Base-by-base conservation (phyloP, 1,284 basidiomycete species). In the Austroboletus rostrupii region DNA sequence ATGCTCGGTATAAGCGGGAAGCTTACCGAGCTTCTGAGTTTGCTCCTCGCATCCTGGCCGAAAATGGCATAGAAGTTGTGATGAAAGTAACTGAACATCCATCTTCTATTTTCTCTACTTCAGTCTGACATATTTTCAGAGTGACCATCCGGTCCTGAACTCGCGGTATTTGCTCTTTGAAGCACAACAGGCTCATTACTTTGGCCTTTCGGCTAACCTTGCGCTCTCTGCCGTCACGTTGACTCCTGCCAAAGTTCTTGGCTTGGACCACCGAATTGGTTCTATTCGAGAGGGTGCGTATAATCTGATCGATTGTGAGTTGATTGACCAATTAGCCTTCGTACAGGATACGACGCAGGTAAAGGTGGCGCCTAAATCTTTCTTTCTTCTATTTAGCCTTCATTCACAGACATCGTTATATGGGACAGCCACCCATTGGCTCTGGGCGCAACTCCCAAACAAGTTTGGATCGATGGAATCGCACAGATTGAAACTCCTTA, bases 161-260 rank as follows among this genome's bases (percentile, higher is more conserved):
- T 89, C 87, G 29, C 79, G 93, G 6, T 83, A 84, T 62, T 72
- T 97, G 11, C 65, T 92, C 3, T 85, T 84, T 61, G 92, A 97
- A 68, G 92, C 93, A 0, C 89, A 91, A 50, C 90, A 94, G 65
- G 91, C 88, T 2, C 84, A 93, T 61, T 87, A 87, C 64, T 95
- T 83, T 57, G 82, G 83, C 11, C 70, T 87, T 35, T 66, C 78
- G 1, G 66, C 70, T 12, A 73, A 84, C 55, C 66, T 85, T 26
- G 85, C 87, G 6, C 68, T 93, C 11, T 75, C 83, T 4, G 75
- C 89, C 3, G 85, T 96, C 16, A 96, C 84, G 0, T 81, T 85
- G 1, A 87, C 84, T 12, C 84, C 93, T 2, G 92, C 93, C 1
- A 77, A 75, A 35, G 77, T 85, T 2, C 73, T 92, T 53, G 93